Conservation (phyloP, 257 asterid genomes). For the Agastache rugosa region DNA sequence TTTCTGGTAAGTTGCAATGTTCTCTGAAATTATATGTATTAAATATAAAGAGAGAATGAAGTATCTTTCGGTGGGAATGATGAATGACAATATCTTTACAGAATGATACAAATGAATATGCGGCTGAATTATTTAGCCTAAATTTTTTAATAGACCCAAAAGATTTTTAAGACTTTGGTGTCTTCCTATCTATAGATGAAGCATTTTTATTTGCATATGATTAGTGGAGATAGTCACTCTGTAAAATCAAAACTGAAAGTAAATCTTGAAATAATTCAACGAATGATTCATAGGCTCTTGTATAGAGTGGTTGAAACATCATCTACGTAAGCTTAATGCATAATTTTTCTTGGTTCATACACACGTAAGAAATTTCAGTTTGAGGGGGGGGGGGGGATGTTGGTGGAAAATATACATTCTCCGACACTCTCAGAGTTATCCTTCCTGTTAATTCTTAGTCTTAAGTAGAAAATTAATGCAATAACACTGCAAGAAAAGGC, state of each 20-base stretch:
- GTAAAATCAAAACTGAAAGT: slow-evolving; percentile 19
- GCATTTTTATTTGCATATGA: slow-evolving; percentile 7
- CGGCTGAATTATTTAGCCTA: not conserved
- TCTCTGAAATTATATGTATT: not conserved
- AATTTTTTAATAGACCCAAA: not conserved
- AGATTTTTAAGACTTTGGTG: not conserved
- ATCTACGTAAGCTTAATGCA: not conserved
- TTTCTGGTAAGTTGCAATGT: slow-evolving; percentile 60
- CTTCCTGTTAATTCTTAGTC: not conserved
- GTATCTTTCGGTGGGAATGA: not conserved
- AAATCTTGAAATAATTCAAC: slow-evolving; percentile 31
- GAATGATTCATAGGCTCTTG: slow-evolving; percentile 24
- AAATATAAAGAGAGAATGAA: not conserved
- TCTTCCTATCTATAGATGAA: not conserved
- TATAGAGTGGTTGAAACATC: slow-evolving; percentile 9
- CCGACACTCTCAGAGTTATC: not conserved
- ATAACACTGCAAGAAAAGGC: not conserved
- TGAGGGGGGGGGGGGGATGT: not conserved
- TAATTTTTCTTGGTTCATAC: not conserved
- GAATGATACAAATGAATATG: not conserved
- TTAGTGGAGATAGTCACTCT: slow-evolving; percentile 10
- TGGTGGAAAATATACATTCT: not conserved
- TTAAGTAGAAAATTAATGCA: not conserved
- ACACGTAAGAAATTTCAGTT: not conserved
- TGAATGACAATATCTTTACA: not conserved